phyloP scores from a whole-genome alignment of 495 filamentous ascomycete genomes.

The Aspergillus coremiiformis region DNA sequence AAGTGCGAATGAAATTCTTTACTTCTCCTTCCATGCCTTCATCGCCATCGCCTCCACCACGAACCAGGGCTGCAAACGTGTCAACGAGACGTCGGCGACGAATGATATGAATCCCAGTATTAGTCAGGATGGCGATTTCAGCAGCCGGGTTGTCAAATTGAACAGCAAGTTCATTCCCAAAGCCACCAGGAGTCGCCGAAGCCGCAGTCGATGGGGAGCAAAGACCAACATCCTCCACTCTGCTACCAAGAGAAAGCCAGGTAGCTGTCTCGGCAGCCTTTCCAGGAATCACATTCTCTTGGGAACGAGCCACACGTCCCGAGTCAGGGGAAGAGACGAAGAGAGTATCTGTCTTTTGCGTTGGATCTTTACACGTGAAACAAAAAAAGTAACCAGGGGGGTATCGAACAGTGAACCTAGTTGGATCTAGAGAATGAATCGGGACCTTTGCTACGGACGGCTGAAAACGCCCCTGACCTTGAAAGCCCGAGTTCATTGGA shows the following conservation, averaged over 20 bases:
- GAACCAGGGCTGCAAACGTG: slow-evolving; percentile 76
- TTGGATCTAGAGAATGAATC: slow-evolving; percentile 43
- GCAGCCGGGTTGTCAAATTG: slow-evolving; percentile 78
- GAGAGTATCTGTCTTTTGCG: slow-evolving; percentile 51
- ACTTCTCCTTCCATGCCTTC: slow-evolving; percentile 75
- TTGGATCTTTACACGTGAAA: slow-evolving; percentile 52
- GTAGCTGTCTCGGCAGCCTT: slow-evolving; percentile 62
- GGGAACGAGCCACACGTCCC: slow-evolving; percentile 59
- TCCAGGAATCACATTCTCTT: slow-evolving; percentile 44
- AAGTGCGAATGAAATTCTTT: slow-evolving; percentile 70
- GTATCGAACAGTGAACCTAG: slow-evolving; percentile 56
- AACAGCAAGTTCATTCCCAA: slow-evolving; percentile 89
- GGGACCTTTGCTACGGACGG: slow-evolving; percentile 24
- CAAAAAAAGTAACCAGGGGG: slow-evolving; percentile 89
- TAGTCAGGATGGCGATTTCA: slow-evolving; percentile 86
- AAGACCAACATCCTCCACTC: slow-evolving; percentile 67
- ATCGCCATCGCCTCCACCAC: slow-evolving; percentile 61
- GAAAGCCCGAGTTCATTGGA: slow-evolving; percentile 22
- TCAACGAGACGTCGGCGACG: slow-evolving; percentile 81
- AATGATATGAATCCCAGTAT: slow-evolving; percentile 77
- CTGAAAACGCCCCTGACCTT: slow-evolving; percentile 22
- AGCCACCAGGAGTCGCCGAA: slow-evolving; percentile 62
- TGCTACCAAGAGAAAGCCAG: slow-evolving; percentile 63
- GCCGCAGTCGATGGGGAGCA: slow-evolving; percentile 64
- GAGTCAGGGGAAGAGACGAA: slow-evolving; percentile 86